Base-by-base conservation (phyloP, 2,329 filamentous ascomycete species). In the Grosmannia penicillata region DNA sequence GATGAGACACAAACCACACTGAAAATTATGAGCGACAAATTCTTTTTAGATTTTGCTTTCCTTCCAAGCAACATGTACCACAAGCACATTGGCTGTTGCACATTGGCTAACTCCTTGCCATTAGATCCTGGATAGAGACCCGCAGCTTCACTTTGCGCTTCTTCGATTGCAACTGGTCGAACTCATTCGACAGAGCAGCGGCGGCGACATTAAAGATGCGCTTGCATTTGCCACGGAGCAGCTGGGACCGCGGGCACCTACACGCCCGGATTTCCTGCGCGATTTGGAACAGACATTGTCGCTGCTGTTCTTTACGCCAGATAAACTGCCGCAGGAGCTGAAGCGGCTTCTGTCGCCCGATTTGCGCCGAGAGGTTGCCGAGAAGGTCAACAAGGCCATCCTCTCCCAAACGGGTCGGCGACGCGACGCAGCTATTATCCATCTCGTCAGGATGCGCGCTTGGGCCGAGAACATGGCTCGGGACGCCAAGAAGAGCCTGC, bases 211-310 rank as follows among this genome's bases (percentile, higher is more conserved):
- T 38, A 74, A 57, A 9, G 76, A 80, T 7, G 91, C 86, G 2
- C 61, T 98, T 37, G 75, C 78, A 42, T 98, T 98, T 59, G 91
- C 91, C 1, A 86, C 82, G 1, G 74, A 78, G 26, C 81, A 95
- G 50, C 72, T 98, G 13, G 86, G 85, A 10, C 87, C 91, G 4
- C 77, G 85, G 39, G 91, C 89, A 8, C 78, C 87, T 1, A 83
- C 76, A 6, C 85, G 86, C 47, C 70, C 74, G 4, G 75, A 80
- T 32, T 96, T 94, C 47, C 67, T 95, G 11, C 74, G 81, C 46
- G 86, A 93, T 44, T 67, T 98, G 10, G 91, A 98, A 58, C 75
- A 79, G 53, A 95, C 91, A 0, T 94, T 98, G 78, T 81, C 85
- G 1, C 69, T 98, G 29, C 66, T 98, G 28, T 80, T 98, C 31